Conservation (phyloP, 176 grass and related monocot genomes). For the Carex littledalei region DNA sequence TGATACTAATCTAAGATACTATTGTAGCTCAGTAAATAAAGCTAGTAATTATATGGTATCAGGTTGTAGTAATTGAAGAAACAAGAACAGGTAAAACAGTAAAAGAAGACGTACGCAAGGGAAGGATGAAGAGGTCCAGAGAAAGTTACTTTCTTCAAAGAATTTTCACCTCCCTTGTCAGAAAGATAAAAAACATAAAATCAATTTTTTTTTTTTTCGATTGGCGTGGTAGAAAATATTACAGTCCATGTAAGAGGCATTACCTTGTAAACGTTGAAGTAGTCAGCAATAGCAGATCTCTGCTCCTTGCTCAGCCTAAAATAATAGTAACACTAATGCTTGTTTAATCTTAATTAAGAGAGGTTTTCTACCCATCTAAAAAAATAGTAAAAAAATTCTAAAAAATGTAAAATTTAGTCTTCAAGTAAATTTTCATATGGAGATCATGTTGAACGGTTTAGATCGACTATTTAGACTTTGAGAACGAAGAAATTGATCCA, state of each 20-base stretch:
- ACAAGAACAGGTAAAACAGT: background rate
- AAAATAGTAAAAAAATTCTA: too few relatives aligned
- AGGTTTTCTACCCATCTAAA: too few relatives aligned
- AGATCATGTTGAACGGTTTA: too few relatives aligned
- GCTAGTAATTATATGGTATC: constrained; percentile 4
- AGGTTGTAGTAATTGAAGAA: constrained; percentile 13
- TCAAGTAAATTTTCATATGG: too few relatives aligned
- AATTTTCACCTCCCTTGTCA: constrained; percentile 70
- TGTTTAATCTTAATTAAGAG: background rate
- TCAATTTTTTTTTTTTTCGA: background rate
- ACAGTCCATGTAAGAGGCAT: background rate
- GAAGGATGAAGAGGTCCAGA: constrained; percentile 71
- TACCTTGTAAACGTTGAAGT: constrained; percentile 89
- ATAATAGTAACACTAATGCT: background rate
- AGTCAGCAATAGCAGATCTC: constrained; percentile 78
- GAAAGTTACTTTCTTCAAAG: constrained; percentile 73
- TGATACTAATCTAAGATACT: background rate
- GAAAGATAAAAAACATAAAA: background rate
- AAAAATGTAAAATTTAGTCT: too few relatives aligned
- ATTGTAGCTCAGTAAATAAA: background rate
- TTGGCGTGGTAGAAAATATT: background rate
- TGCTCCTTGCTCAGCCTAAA: constrained; percentile 82
- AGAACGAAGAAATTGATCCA: too few relatives aligned
- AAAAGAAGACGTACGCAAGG: constrained; percentile 52
- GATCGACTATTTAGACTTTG: too few relatives aligned